Base-by-base conservation (phyloP, 2,329 filamentous ascomycete genomes). In the Colletotrichum simmondsii region DNA sequence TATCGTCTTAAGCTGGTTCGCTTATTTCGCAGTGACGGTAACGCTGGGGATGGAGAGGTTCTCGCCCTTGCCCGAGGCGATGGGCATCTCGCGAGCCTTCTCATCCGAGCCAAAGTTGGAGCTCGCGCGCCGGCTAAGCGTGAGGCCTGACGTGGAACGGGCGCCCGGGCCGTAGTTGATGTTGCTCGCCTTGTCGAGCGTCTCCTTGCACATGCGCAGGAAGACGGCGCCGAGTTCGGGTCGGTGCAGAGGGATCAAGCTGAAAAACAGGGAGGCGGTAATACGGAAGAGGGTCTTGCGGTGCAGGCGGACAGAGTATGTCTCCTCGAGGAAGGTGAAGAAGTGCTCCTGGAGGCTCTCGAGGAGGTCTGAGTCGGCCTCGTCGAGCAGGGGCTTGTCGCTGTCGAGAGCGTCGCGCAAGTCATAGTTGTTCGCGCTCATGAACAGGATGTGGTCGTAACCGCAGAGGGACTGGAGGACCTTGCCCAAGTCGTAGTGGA, bases 401-500 rank as follows among this genome's bases (percentile, higher is more conserved):
- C 67, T 65, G 5, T 72, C 69, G 24, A 76, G 72, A 16, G 73
- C 71, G 57, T 69, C 63, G 30, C 59, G 49, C 28, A 76, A 59
- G 56, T 76, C 71, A 35, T 76, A 37, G 46, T 75, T 75, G 60
- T 75, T 75, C 11, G 76, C 76, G 60, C 67, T 69, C 71, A 77
- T 72, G 57, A 80, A 77, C 16, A 80, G 72, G 66, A 80, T 68
- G 75, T 80, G 77, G 62, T 80, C 79, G 67, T 80, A 80, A 19
- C 79, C 79, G 57, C 76, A 78, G 11, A 80, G 77, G 5, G 75
- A 77, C 71, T 80, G 79, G 22, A 80, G 71, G 3, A 80, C 78
- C 75, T 80, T 80, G 67, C 75, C 78, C 4, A 80, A 76, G 63
- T 80, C 79, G 74, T 80, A 79, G 70, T 79, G 72, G 54, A 79